Base-by-base conservation (phyloP, 495 filamentous ascomycete genomes). In the Xylaria intraflava region DNA sequence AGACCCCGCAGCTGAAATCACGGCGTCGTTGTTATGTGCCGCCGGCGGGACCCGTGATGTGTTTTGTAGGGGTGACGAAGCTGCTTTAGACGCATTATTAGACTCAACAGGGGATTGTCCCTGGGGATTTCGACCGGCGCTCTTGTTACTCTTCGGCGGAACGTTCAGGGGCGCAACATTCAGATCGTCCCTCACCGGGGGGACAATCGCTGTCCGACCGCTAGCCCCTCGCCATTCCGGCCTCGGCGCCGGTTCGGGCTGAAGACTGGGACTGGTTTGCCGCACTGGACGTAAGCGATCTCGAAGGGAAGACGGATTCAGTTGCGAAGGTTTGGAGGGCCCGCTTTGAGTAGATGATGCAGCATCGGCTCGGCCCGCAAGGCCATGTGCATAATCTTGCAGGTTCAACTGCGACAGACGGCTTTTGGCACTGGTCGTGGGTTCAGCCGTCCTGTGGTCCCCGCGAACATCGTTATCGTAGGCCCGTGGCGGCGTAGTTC, bases 141-240 rank as follows among this genome's bases (percentile, higher is more conserved):
- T 69, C 56, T 68, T 73, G 35, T 53, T 66, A 55, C 64, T 75
- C 63, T 71, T 76, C 22, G 65, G 73, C 6, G 78, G 77, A 38
- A 78, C 65, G 38, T 58, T 72, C 22, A 79, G 46, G 7, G 72
- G 71, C 14, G 69, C 51, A 3, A 74, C 70, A 31, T 68, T 59
- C 24, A 62, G 65, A 26, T 64, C 68, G 54, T 79, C 78, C 44
- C 51, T 67, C 5, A 79, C 71, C 7, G 75, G 72, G 8, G 73
- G 66, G 31, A 80, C 74, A 16, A 80, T 55, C 3, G 72, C 62
- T 33, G 66, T 69, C 50, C 77, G 70, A 3, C 78, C 78, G 53
- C 74, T 80, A 33, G 78, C 72, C 7, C 78, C 78, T 49, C 71
- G 68, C 78, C 78, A 80, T 55, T 69, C 71, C 6, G 78, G 78